Base-by-base conservation (phyloP, 2,329 filamentous ascomycete genomes). In the Fusarium albosuccineum region DNA sequence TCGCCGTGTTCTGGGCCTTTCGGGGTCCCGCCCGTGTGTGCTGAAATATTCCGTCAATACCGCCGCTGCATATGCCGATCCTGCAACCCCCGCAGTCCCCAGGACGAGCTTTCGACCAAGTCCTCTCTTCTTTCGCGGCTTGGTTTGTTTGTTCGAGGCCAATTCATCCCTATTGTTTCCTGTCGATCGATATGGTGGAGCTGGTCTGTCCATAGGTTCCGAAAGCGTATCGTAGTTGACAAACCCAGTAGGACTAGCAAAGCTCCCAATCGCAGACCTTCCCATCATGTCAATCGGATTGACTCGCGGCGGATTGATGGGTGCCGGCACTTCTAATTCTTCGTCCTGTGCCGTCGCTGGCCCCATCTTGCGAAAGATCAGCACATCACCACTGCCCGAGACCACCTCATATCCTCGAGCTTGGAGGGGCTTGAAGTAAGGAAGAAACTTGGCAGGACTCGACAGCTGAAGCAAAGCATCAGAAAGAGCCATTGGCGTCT, bases 391-490 rank as follows among this genome's bases (percentile, higher is more conserved):
- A 48, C 82, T 82, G 2, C 89, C 89, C 3, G 89, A 87, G 2
- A 89, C 84, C 39, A 92, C 88, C 69, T 91, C 89, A 64, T 88
- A 92, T 0, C 90, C 90, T 57, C 90, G 82, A 0, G 81, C 79
- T 62, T 89, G 83, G 2, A 92, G 81, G 1, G 82, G 76, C 4
- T 81, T 80, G 59, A 92, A 88, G 67, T 91, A 83, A 5, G 89
- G 84, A 11, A 92, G 82, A 76, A 92, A 92, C 66, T 87, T 87
- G 50, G 85, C 82, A 0, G 90, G 89, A 63, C 90, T 85, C 0
- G 87, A 85, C 16, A 92, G 81, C 8, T 84, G 83, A 2, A 86
- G 81, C 3, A 92, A 79, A 2, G 87, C 86, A 48, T 91, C 86
- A 9, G 87, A 82, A 1, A 90, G 87, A 0, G 87, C 84, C 22